Base-by-base conservation (phyloP, 495 filamentous ascomycete species). In the Xanthoparmelia taractica region DNA sequence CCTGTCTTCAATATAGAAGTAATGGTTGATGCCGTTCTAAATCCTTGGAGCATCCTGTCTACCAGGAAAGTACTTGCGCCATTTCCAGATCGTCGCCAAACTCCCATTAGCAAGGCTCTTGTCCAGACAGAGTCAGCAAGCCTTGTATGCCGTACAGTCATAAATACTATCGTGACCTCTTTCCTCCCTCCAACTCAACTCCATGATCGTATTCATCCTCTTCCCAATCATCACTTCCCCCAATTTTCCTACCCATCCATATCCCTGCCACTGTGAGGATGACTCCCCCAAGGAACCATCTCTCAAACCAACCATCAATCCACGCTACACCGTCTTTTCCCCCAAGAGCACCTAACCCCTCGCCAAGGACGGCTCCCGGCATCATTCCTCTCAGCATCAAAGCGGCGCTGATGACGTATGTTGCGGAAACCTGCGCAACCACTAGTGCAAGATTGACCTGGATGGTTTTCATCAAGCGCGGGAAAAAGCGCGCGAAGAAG, bases 301-400 rank as follows among this genome's bases (percentile, higher is more conserved):
- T 83, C 69, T 92, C 90, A 70, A 93, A 94, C 90, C 89, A 93
- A n/a, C 83, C 74, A 66, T 92, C 90, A n/a, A 89, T 87, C 69
- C 69, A 71, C n/a, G 43, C 55, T 65, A 91, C 90, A 17, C 70
- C 74, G 11, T 83, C 81, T 69, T 89, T 85, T 13, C 85, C 86
- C 36, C 83, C 83, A 38, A 93, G 74, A n/a, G 84, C 87, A 62
- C 88, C 87, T 6, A 82, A 81, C 6, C 91, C 87, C 7, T 85
- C 85, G 38, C 82, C 79, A 23, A 88, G 82, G 66, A 91, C 85
- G 66, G 89, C 85, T 36, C 74, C 75, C 0, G 90, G 90, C 60
- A 92, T 77, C 73, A 87, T 90, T 60, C 83, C 85, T 56, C 90
- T 73, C 57, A 94, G 75, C 52, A 94, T 76, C 61, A 94, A 73